These are phyloP conservation scores for Monilinia polystroma DNA, from an alignment of 2,329 filamentous ascomycete species.

Conservation along the genomic window DNA sequence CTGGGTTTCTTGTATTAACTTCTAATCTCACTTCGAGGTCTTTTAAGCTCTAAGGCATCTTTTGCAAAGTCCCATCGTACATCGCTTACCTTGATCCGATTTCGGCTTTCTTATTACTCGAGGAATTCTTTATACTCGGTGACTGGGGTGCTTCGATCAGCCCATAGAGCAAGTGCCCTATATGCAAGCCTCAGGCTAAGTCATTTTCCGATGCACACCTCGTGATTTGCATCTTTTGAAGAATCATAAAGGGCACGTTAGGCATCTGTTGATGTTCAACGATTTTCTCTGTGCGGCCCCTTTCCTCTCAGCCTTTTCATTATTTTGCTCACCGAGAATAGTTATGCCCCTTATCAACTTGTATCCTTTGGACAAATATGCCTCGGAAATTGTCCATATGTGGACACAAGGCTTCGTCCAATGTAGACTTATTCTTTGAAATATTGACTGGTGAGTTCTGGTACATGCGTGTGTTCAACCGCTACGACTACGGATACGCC, in stretches of 20 bases:
- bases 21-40: not conserved
- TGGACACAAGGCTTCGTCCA: no score
- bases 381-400: not conserved
- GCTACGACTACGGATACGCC: not conserved
- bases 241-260: not conserved
- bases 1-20: not conserved
- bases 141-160: not conserved
- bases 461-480: not conserved
- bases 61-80: not conserved
- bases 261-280: not conserved
- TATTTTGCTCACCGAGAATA: not conserved
- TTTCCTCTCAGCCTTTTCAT: not conserved
- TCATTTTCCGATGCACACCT: not conserved
- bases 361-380: not conserved
- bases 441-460: not conserved
- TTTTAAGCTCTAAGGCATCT: not conserved
- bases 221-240: not conserved
- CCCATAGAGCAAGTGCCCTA: not conserved
- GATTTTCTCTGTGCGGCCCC: not conserved
- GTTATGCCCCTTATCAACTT: not conserved
- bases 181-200: constrained; percentile 8
- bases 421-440: not conserved
- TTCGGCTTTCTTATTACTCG: not conserved
- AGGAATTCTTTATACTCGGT: not conserved
- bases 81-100: not conserved